These are phyloP conservation scores for Fusarium multiceps DNA, from an alignment of 2,329 filamentous ascomycete species.

Conservation along the genomic window DNA sequence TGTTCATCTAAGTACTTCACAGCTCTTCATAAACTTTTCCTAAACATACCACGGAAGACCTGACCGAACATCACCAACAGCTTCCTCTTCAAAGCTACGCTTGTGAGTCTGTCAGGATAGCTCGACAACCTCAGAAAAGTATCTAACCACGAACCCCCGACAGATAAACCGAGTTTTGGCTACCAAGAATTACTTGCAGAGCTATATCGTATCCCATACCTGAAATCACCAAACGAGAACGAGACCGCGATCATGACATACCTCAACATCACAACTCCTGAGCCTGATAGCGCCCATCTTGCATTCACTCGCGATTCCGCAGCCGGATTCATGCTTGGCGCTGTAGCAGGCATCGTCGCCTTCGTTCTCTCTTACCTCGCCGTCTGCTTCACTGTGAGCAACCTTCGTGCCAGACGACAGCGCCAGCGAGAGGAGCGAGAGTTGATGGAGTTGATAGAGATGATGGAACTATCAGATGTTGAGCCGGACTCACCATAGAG, in stretches of 20 bases:
- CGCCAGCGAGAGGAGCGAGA: not conserved
- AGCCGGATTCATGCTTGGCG: conserved; percentile 26
- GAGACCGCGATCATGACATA: not conserved
- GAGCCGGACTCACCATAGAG: not conserved
- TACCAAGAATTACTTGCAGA: not conserved
- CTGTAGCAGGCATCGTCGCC: conserved; percentile 18
- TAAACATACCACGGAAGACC: not conserved
- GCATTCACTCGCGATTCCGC: conserved; percentile 19
- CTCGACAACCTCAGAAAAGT: not conserved
- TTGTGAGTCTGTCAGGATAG: not conserved
- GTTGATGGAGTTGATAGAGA: not conserved
- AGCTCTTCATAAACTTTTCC: not conserved
- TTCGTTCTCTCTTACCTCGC: conserved; percentile 23
- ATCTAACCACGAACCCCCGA: not conserved
- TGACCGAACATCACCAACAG: not conserved
- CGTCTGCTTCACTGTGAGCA: conserved; percentile 12
- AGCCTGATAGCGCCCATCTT: not conserved
- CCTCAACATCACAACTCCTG: not conserved
- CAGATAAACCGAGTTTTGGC: not conserved
- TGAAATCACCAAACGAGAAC: not conserved
- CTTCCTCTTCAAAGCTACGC: not conserved
- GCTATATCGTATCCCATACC: not conserved
- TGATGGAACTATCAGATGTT: not conserved
- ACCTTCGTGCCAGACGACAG: not conserved
- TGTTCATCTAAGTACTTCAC: not conserved